These are phyloP conservation scores for Oryza longistaminata DNA, from an alignment of 176 grass and related monocot species.

Conservation along the genomic window DNA sequence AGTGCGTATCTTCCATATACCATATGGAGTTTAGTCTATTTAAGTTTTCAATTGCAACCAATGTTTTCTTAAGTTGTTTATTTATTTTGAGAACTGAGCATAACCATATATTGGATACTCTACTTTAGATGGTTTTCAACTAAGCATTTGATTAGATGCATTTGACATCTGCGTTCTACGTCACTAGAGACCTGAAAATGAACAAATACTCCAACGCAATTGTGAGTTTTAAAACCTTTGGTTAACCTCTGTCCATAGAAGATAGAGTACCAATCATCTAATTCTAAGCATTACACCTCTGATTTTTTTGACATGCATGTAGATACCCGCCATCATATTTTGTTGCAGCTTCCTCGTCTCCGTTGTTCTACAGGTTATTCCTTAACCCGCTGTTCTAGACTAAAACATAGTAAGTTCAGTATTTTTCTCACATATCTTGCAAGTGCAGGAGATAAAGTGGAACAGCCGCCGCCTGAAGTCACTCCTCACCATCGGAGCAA, in stretches of 20 bases:
- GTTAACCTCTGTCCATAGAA: not conserved
- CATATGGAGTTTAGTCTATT: no score
- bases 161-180: conserved; percentile 58
- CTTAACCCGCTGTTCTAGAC: not conserved
- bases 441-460: conserved; percentile 67
- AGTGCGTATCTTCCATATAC: no score
- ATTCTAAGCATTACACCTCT: not conserved
- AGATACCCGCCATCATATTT: conserved; percentile 74
- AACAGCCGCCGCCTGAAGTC: conserved; percentile 57
- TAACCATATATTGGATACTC: no score
- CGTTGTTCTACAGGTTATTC: conserved; percentile 49
- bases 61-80: no score
- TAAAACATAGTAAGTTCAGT: not conserved
- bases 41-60: no score
- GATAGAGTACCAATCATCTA: no score
- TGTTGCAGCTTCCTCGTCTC: conserved; percentile 72
- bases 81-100: no score
- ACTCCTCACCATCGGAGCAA: conserved; percentile 56
- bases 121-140: no score
- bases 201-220: conserved; percentile 62
- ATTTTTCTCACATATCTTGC: not conserved
- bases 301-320: not conserved
- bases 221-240: conserved; percentile 31
- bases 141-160: no score
- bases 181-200: conserved; percentile 68